phyloP scores from a whole-genome alignment of 1,284 basidiomycete species.

The Trametes versicolor region DNA sequence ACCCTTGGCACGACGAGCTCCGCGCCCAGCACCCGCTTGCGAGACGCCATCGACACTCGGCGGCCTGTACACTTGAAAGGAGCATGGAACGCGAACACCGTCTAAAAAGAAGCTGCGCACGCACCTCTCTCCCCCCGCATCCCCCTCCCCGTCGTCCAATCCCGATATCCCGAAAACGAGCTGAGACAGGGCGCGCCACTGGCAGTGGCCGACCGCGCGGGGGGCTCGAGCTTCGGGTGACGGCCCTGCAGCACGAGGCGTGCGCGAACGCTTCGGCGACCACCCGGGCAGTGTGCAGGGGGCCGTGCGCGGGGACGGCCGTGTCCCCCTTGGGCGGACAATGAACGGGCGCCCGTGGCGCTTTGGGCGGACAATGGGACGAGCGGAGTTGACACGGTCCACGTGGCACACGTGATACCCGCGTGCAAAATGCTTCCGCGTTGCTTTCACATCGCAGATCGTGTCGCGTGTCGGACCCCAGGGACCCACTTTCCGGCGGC shows the following conservation, averaged over 20 bases:
- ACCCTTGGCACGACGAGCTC: too few species aligned
- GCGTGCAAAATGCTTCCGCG: slow-evolving; percentile 16
- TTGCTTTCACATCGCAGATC: slow-evolving; percentile 21
- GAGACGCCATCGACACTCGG: too few species aligned
- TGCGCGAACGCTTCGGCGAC: slow-evolving; percentile 1
- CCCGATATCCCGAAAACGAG: too few species aligned
- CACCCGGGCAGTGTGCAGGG: not conserved
- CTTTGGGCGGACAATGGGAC: slow-evolving; percentile 31
- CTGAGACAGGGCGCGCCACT: too few species aligned
- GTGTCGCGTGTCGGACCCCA: slow-evolving; percentile 28
- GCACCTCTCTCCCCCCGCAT: too few species aligned
- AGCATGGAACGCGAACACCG: too few species aligned
- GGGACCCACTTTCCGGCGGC: slow-evolving; percentile 9
- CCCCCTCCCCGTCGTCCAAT: too few species aligned
- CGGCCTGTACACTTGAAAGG: too few species aligned
- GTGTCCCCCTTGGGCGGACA: slow-evolving; percentile 14
- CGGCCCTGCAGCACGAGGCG: slow-evolving; percentile 7
- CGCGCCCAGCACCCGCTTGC: too few species aligned
- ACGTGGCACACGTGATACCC: slow-evolving; percentile 35
- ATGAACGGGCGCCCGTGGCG: slow-evolving; percentile 17
- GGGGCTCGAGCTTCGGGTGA: not conserved
- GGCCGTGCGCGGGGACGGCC: not conserved
- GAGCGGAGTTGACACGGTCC: slow-evolving; percentile 36
- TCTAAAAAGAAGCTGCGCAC: too few species aligned
- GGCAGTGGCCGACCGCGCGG: too few species aligned